A percentile compares a stretch with the other conserved stretches of the same genome.
Evolutionary conservation across 345 rosid genomes (phyloP).

Genomic region (Eucalyptus pumila): DNA sequence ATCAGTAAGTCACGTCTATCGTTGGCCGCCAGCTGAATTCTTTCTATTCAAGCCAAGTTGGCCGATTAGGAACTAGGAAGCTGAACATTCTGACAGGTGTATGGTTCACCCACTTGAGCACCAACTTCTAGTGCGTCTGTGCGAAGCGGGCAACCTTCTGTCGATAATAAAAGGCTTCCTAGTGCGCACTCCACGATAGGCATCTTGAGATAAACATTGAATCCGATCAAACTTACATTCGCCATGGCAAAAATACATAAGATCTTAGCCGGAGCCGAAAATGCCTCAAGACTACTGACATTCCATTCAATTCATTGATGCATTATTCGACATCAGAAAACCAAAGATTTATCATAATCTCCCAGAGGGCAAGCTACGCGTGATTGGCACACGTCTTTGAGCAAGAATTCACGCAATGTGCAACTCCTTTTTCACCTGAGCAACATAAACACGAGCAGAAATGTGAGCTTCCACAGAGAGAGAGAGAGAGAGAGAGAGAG

Average conservation of each 20-base stretch:
- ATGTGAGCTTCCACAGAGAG: neutral
- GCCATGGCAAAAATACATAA: neutral
- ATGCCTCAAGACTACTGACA: neutral
- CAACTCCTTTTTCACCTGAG: slow-evolving; percentile 25
- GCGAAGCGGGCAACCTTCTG: neutral
- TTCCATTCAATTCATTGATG: neutral
- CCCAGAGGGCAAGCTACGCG: neutral
- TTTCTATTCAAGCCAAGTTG: neutral
- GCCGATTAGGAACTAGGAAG: neutral
- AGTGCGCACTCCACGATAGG: neutral
- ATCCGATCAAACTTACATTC: neutral
- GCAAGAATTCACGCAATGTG: slow-evolving; percentile 31
- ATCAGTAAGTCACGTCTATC: neutral
- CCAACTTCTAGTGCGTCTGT: neutral
- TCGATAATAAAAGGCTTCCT: neutral
- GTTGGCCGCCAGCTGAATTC: neutral
- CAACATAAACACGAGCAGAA: neutral
- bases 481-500: neutral
- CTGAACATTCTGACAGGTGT: neutral
- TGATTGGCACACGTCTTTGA: slow-evolving; percentile 8
- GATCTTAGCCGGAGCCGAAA: neutral
- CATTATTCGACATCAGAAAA: neutral
- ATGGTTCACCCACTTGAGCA: neutral
- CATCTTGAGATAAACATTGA: neutral
- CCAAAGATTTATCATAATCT: neutral